A percentile compares a stretch with the other conserved stretches of the same genome.
Evolutionary conservation across 805 yeast genomes (phyloP).

Genomic region (Kodamaea laetipori): DNA sequence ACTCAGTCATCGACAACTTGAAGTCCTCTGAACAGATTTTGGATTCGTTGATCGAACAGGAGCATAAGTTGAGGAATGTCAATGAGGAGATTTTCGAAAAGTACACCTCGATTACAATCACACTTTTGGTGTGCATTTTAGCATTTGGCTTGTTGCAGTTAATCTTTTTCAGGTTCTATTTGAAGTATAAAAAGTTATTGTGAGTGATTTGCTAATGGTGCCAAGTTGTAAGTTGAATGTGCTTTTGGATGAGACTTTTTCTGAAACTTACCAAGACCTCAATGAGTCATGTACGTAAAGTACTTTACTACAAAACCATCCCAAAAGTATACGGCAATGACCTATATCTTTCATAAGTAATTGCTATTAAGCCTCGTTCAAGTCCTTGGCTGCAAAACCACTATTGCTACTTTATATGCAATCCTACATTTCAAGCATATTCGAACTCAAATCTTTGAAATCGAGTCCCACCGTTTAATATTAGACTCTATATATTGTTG

Average conservation of each 20-base stretch:
- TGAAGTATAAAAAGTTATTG: constrained; percentile 29
- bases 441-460: too few relatives aligned
- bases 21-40: constrained; percentile 30
- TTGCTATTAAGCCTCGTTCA: too few relatives aligned
- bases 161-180: constrained; percentile 31
- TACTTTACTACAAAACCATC: too few relatives aligned
- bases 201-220: constrained; percentile 12
- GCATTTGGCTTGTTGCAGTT: constrained; percentile 35
- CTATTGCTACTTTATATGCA: not conserved
- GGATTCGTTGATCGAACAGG: constrained; percentile 33
- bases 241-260: too few relatives aligned
- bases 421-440: too few relatives aligned
- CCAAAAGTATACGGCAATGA: too few relatives aligned
- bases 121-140: constrained; percentile 28
- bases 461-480: too few relatives aligned
- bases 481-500: not conserved
- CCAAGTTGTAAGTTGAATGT: too few relatives aligned
- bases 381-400: too few relatives aligned
- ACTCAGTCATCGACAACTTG: constrained; percentile 33
- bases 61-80: constrained; percentile 35
- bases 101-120: constrained; percentile 33
- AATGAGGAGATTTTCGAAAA: constrained; percentile 41
- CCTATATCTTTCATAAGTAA: too few relatives aligned
- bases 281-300: too few relatives aligned
- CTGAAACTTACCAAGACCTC: too few relatives aligned